These are phyloP conservation scores for Emmonsiellopsis sp. DNA, from an alignment of 2,329 filamentous ascomycete genomes.

Conservation along the genomic window DNA sequence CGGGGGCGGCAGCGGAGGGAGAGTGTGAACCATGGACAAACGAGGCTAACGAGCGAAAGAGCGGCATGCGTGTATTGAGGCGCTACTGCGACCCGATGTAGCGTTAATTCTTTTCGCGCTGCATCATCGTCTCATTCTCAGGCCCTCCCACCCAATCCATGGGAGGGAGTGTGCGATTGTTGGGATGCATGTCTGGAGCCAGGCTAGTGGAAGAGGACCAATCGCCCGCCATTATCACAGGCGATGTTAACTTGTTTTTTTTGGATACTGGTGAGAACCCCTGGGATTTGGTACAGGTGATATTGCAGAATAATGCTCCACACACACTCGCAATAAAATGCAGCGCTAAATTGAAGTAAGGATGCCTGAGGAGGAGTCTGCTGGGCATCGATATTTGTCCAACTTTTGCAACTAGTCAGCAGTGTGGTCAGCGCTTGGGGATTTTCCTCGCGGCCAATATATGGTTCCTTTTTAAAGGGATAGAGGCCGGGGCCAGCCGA, in stretches of 20 bases:
- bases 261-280: background rate
- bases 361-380: no score
- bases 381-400: no score
- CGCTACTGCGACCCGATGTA: constrained; percentile 2
- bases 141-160: background rate
- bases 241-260: background rate
- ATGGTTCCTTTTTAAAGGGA: no score
- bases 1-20: background rate
- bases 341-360: no score
- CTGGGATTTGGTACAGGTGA: background rate
- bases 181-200: no score
- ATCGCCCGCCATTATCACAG: no score
- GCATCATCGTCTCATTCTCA: background rate
- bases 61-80: constrained; percentile 4
- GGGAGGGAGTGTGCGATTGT: background rate
- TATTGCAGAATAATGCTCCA: background rate
- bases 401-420: no score
- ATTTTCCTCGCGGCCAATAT: no score
- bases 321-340: no score
- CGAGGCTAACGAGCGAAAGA: constrained; percentile 1
- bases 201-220: no score
- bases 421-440: no score
- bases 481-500: no score
- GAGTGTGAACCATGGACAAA: background rate
- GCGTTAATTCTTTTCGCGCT: constrained; percentile 1